phyloP scores from a whole-genome alignment of 2,329 filamentous ascomycete species.

The Claviceps purpurea region DNA sequence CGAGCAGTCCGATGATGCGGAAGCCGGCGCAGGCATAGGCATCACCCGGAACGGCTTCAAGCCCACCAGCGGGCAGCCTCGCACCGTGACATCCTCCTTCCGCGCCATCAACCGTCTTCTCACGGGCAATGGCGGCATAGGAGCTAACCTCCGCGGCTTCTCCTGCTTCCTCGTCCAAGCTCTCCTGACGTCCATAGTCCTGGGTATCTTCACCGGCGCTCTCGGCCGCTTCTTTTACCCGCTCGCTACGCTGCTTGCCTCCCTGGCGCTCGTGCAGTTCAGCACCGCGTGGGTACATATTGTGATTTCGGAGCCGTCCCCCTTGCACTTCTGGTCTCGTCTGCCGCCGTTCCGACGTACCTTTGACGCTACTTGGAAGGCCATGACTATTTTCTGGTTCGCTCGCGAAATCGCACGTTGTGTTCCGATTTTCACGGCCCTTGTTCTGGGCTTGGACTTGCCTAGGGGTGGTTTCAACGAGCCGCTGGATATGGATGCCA shows the following conservation, averaged over 20 bases:
- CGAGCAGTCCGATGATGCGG: slow-evolving; percentile 21
- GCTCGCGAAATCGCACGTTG: slow-evolving; percentile 36
- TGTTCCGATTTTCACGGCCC: slow-evolving; percentile 30
- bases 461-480: slow-evolving; percentile 22
- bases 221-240: slow-evolving; percentile 31
- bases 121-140: slow-evolving; percentile 46
- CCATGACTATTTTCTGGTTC: slow-evolving; percentile 50
- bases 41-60: slow-evolving; percentile 19
- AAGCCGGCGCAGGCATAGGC: slow-evolving; percentile 11
- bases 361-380: slow-evolving; percentile 55
- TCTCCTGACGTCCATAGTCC: slow-evolving; percentile 22
- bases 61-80: slow-evolving; percentile 20
- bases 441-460: slow-evolving; percentile 31
- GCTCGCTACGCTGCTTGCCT: slow-evolving; percentile 36
- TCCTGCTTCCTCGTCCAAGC: slow-evolving; percentile 30
- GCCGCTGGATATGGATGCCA: slow-evolving; percentile 16
- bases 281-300: slow-evolving; percentile 75
- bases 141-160: slow-evolving; percentile 57
- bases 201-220: slow-evolving; percentile 29
- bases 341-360: slow-evolving; percentile 51
- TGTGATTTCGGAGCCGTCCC: slow-evolving; percentile 59
- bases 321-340: slow-evolving; percentile 52
- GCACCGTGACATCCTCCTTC: slow-evolving; percentile 36
- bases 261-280: slow-evolving; percentile 52
- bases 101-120: slow-evolving; percentile 42